Evolutionary conservation across 495 filamentous ascomycete genomes (phyloP), one percentile per base, ranked within the genome.

Genomic region (Ramalina intermedia): DNA sequence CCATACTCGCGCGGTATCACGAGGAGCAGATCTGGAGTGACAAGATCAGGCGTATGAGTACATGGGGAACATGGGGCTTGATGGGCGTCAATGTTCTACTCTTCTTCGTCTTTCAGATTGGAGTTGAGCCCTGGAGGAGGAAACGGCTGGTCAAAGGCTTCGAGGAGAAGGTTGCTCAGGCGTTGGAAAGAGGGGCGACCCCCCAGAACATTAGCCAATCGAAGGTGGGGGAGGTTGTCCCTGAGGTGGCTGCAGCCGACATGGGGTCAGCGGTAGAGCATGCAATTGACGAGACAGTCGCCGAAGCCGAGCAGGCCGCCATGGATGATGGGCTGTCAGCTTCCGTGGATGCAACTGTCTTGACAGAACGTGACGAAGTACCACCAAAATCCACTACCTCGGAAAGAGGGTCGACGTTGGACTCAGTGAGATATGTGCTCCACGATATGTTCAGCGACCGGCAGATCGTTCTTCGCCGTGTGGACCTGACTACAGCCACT

Each of bases 1-100:
- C 75, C 35, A 96, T 96, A 50, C 69, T 96, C 29, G 80, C 80
- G 26, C 79, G 91, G 24, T 98, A 98, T 66, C 91, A 98, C 66
- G 91, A 98, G 65, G 91, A 98, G 66, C 91, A 98, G 70, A 94
- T 98, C 41, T 98, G 91, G 91, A 90, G 84, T 57, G 91, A 98
- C 59, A 91, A 94, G 60, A 98, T 98, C 61, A 75, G 91, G 38
- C 71, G 91, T 50, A 94, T 95, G 76, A 86, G 80, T 56, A 96
- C 91, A 5, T 98, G 91, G 91, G 88, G 91, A 20, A 98, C 91
- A 2, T 96, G 93, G 82, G 91, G 91, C 0, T 66, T 98, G 55
- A 96, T 98, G 91, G 89, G 91, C 6, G 74, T 96, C 39, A 98
- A 98, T 57, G 81, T 96, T 3, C 63, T 96, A 37, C 61, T 98